Percentiles rank a stretch among this genome's conserved stretches.
Evolutionary conservation across 306 rosid genomes (phyloP).

Genomic region (Potentilla sterilis): DNA sequence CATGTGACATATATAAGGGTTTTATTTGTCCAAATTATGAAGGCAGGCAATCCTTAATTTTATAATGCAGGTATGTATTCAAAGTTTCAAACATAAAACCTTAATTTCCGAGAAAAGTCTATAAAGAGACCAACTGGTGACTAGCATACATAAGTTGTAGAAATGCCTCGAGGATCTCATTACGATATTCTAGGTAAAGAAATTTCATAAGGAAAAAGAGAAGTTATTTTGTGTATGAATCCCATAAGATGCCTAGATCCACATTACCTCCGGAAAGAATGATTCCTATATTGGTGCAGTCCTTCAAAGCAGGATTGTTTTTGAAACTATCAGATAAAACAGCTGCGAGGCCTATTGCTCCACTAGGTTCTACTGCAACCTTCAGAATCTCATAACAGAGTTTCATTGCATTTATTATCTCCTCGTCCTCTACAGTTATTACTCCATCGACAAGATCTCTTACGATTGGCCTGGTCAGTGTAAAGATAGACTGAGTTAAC

Average conservation of each 20-base stretch:
- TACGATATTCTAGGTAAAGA: slow-evolving; percentile 5
- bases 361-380: slow-evolving; percentile 84
- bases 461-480: slow-evolving; percentile 64
- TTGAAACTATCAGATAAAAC: slow-evolving; percentile 72
- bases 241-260: slow-evolving; percentile 68
- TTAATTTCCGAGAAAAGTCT: neutral
- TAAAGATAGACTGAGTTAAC: slow-evolving; percentile 7
- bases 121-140: neutral
- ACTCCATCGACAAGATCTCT: slow-evolving; percentile 81
- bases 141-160: neutral
- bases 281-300: slow-evolving; percentile 68
- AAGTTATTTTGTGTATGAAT: slow-evolving; percentile 50
- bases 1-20: neutral
- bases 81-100: neutral
- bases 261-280: slow-evolving; percentile 86
- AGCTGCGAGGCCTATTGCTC: slow-evolving; percentile 96
- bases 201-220: neutral
- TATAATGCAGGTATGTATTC: neutral
- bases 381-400: slow-evolving; percentile 74
- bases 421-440: slow-evolving; percentile 70
- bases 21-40: neutral
- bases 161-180: neutral
- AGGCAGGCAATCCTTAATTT: neutral
- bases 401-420: slow-evolving; percentile 77
- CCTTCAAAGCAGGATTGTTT: slow-evolving; percentile 64